Percentiles rank a stretch among this genome's conserved stretches.
phyloP scores from a whole-genome alignment of 768 basidiomycete genomes.

The Amanita rimosa region DNA sequence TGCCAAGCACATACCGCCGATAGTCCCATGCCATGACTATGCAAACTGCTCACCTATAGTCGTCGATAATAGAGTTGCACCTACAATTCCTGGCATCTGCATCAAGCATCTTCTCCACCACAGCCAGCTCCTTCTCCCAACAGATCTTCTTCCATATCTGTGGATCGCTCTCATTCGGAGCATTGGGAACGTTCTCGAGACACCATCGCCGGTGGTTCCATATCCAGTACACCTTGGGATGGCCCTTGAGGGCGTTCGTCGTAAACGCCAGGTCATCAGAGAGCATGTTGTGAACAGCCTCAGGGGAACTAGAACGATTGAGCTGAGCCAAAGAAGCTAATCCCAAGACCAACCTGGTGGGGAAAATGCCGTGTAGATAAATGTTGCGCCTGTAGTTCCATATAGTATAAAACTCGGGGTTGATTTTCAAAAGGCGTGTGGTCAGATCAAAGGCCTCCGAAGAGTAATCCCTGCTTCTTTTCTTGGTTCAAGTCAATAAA shows the following conservation, averaged over 20 bases:
- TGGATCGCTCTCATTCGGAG: constrained; percentile 41
- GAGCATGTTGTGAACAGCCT: constrained; percentile 53
- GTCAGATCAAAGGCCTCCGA: constrained; percentile 71
- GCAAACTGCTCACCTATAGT: background rate
- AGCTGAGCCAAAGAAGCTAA: background rate
- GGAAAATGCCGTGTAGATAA: constrained; percentile 60
- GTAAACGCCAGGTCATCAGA: constrained; percentile 73
- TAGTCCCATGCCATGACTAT: constrained; percentile 95
- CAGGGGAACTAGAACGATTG: constrained; percentile 36
- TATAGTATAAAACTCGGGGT: constrained; percentile 92
- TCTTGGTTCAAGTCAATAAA: constrained; percentile 33
- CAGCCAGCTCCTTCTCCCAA: constrained; percentile 79
- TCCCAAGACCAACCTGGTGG: constrained; percentile 33
- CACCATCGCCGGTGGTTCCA: constrained; percentile 99
- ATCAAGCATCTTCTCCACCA: constrained; percentile 90
- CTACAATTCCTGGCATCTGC: constrained; percentile 88
- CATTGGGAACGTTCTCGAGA: constrained; percentile 73
- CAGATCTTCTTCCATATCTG: constrained; percentile 66
- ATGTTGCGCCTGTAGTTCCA: constrained; percentile 94
- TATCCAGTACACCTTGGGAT: constrained; percentile 97
- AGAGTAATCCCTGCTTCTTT: constrained; percentile 56
- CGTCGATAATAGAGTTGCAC: constrained; percentile 14
- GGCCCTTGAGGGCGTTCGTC: constrained; percentile 62
- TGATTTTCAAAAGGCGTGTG: constrained; percentile 62
- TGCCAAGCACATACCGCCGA: constrained; percentile 71